phyloP scores from a whole-genome alignment of 2,329 filamentous ascomycete species.

The Dichotomopilus funicola region DNA sequence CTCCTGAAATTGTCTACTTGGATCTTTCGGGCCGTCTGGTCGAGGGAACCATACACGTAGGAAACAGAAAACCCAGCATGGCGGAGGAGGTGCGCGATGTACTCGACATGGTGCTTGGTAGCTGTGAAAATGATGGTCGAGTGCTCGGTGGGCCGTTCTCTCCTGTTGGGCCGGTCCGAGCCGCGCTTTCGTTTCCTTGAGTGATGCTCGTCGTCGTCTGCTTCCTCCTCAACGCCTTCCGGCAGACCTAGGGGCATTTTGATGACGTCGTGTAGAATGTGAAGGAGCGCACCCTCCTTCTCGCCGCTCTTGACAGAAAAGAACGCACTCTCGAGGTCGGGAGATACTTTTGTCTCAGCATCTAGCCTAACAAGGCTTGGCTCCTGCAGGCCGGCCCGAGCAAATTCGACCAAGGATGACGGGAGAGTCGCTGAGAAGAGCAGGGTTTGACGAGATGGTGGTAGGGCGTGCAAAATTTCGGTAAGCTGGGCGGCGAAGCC shows the following conservation, averaged over 20 bases:
- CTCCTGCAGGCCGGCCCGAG: slow-evolving; percentile 85
- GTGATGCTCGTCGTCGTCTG: slow-evolving; percentile 38
- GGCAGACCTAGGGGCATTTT: slow-evolving; percentile 71
- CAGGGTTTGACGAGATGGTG: slow-evolving; percentile 77
- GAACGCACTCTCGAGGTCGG: slow-evolving; percentile 91
- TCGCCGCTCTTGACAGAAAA: slow-evolving; percentile 89
- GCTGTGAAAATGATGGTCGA: slow-evolving; percentile 94
- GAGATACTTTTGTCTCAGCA: slow-evolving; percentile 91
- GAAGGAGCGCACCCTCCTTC: slow-evolving; percentile 85
- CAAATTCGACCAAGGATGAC: slow-evolving; percentile 92
- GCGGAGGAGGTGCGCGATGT: slow-evolving; percentile 73
- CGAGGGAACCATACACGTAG: slow-evolving; percentile 89
- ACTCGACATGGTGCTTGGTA: slow-evolving; percentile 97
- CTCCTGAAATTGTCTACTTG: slow-evolving; percentile 86
- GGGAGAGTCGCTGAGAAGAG: slow-evolving; percentile 94
- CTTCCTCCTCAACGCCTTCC: slow-evolving; percentile 39
- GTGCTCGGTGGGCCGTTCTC: slow-evolving; percentile 72
- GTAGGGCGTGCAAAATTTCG: slow-evolving; percentile 86
- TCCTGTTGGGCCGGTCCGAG: slow-evolving; percentile 45
- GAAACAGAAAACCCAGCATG: slow-evolving; percentile 82
- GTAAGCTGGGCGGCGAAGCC: slow-evolving; percentile 90
- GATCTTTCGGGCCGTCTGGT: slow-evolving; percentile 86
- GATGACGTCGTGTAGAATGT: slow-evolving; percentile 86
- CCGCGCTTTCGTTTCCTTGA: slow-evolving; percentile 70
- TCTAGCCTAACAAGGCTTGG: slow-evolving; percentile 86